Evolutionary conservation across 768 basidiomycete species (phyloP).

Genomic region (Russula vinacea): DNA sequence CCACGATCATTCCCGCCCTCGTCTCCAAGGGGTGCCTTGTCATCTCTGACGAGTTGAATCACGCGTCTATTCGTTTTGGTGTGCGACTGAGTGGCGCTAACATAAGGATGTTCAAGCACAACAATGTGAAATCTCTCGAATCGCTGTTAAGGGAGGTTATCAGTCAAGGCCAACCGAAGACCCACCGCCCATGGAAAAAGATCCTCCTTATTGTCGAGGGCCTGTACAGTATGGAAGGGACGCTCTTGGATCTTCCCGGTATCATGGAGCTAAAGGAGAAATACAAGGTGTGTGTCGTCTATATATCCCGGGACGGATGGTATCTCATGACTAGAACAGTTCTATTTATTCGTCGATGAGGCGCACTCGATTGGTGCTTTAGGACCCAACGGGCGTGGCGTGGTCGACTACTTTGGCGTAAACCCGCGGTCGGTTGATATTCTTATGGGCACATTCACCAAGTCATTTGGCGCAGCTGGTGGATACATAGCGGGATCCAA

Average conservation of each 20-base stretch:
- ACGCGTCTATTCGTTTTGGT: conserved; percentile 92
- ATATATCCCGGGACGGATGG: not conserved
- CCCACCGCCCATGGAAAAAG: conserved; percentile 99
- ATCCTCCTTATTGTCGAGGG: conserved; percentile 94
- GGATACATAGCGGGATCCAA: conserved; percentile 92
- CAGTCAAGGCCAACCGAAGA: conserved; percentile 96
- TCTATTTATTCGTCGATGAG: conserved; percentile 94
- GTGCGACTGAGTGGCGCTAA: conserved; percentile 84
- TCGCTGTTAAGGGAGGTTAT: conserved; percentile 81
- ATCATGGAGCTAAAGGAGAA: conserved; percentile 85
- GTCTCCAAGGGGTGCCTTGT: conserved; percentile 89
- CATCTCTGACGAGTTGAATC: conserved; percentile 96
- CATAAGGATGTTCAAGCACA: conserved; percentile 95
- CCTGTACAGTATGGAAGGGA: conserved; percentile 98
- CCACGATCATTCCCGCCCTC: conserved; percentile 87
- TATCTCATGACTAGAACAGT: conserved; percentile 47
- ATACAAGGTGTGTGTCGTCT: conserved; percentile 71
- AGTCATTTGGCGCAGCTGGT: conserved; percentile 90
- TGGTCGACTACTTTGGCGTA: conserved; percentile 90
- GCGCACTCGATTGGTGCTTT: conserved; percentile 97
- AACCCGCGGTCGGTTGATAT: conserved; percentile 81
- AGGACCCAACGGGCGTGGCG: conserved; percentile 91
- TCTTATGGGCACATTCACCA: conserved; percentile 98
- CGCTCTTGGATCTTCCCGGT: conserved; percentile 76
- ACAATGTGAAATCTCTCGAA: conserved; percentile 85